phyloP scores from a whole-genome alignment of 2,329 filamentous ascomycete species.

The Mycogone perniciosa region DNA sequence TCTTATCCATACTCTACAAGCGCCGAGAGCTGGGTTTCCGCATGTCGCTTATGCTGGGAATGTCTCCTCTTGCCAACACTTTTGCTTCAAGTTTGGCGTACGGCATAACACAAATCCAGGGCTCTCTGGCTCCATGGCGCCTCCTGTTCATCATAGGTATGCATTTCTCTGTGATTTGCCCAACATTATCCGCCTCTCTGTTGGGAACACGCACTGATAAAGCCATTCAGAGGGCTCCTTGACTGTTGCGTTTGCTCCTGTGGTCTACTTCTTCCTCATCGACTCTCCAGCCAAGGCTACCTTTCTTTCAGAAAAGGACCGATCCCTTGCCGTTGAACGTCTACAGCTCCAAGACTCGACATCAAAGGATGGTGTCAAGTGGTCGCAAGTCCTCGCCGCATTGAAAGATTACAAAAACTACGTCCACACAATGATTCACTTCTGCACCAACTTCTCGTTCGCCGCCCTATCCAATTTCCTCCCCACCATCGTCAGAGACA shows the following conservation, averaged over 20 bases:
- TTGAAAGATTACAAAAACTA: constrained; percentile 45
- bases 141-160: constrained; percentile 53
- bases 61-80: constrained; percentile 58
- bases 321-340: constrained; percentile 47
- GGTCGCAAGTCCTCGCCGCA: constrained; percentile 40
- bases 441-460: constrained; percentile 33
- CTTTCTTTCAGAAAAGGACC: constrained; percentile 53
- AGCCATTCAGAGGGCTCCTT: constrained; percentile 47
- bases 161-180: background rate
- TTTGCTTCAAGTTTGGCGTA: constrained; percentile 62
- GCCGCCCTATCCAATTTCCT: constrained; percentile 53
- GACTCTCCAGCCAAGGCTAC: constrained; percentile 45
- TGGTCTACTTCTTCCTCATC: constrained; percentile 49
- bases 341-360: constrained; percentile 40
- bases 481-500: constrained; percentile 54
- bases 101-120: constrained; percentile 53
- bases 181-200: background rate
- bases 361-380: constrained; percentile 39
- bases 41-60: constrained; percentile 65
- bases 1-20: constrained; percentile 42
- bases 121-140: constrained; percentile 55
- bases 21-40: constrained; percentile 60
- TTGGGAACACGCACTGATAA: background rate
- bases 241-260: constrained; percentile 45
- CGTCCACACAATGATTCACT: constrained; percentile 37